Evolutionary conservation across 495 filamentous ascomycete species (phyloP).

Genomic region (Aspergillus wentii): DNA sequence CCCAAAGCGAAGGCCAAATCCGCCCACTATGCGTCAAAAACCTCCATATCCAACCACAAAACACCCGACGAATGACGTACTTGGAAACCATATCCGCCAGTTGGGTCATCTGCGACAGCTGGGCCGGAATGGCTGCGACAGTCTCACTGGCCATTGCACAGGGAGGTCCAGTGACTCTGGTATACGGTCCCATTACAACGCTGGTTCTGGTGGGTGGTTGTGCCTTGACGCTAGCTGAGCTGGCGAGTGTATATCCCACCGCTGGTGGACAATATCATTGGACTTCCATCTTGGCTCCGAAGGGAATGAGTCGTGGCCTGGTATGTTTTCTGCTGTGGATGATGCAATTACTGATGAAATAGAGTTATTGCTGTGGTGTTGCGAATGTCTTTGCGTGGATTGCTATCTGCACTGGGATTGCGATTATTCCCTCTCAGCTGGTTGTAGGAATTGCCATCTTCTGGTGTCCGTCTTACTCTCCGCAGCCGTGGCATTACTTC

Average conservation of each 20-base stretch:
- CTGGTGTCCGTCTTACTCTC: conserved; percentile 13
- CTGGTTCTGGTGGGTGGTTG: conserved; percentile 18
- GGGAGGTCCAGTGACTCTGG: conserved; percentile 20
- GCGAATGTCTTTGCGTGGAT: conserved; percentile 22
- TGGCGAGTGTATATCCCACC: conserved; percentile 47
- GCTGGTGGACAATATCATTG: conserved; percentile 46
- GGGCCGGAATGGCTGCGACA: conserved; percentile 19
- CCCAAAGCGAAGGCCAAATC: not conserved
- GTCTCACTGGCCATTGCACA: conserved; percentile 16
- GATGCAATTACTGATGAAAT: not conserved
- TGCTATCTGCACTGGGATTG: conserved; percentile 14
- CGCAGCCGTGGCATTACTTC: conserved; percentile 30
- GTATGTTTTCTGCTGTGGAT: not conserved
- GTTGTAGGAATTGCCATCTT: conserved; percentile 17
- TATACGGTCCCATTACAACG: conserved; percentile 21
- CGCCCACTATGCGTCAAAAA: not conserved
- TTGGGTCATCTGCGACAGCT: conserved; percentile 19
- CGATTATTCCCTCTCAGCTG: conserved; percentile 16
- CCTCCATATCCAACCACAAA: not conserved
- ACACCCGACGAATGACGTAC: not conserved
- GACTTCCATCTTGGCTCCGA: conserved; percentile 23
- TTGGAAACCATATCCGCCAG: conserved; percentile 12
- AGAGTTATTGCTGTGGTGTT: conserved; percentile 23
- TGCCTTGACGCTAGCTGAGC: conserved; percentile 41
- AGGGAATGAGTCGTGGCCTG: conserved; percentile 7